Evolutionary conservation across 2,329 filamentous ascomycete species (phyloP).

Genomic region (Penicillium sp.): DNA sequence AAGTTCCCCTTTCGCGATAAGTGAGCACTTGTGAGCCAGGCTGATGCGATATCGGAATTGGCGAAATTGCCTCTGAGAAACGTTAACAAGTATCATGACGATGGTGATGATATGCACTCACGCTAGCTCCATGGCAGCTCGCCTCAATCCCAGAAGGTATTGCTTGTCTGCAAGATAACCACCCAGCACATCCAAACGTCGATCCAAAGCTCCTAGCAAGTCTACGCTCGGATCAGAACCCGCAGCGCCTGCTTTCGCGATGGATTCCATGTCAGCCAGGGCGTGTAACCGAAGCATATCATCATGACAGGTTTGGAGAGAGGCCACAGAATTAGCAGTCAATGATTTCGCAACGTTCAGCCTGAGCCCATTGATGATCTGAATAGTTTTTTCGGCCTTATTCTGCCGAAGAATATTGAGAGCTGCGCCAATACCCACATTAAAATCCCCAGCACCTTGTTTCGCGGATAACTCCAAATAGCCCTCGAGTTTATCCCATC

Average conservation of each 20-base stretch:
- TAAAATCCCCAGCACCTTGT: conserved; percentile 64
- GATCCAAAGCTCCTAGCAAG: conserved; percentile 59
- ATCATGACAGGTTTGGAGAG: conserved; percentile 79
- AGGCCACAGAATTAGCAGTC: conserved; percentile 73
- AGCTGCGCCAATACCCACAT: conserved; percentile 71
- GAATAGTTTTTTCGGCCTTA: conserved; percentile 52
- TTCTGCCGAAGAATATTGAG: conserved; percentile 59
- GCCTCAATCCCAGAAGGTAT: conserved; percentile 79
- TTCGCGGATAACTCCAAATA: conserved; percentile 53
- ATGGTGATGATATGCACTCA: conserved; percentile 5
- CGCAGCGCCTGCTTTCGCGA: conserved; percentile 53
- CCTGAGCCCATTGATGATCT: conserved; percentile 63
- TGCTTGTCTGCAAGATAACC: conserved; percentile 92
- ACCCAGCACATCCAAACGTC: conserved; percentile 83
- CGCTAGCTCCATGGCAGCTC: conserved; percentile 81
- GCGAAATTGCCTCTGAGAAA: conserved; percentile 55
- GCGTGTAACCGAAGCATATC: conserved; percentile 83
- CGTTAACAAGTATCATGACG: conserved; percentile 14
- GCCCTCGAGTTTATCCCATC: conserved; percentile 72
- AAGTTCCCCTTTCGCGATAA: conserved; percentile 83
- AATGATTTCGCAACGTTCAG: conserved; percentile 70
- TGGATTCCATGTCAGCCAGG: conserved; percentile 79
- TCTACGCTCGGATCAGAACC: conserved; percentile 18
- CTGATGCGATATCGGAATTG: conserved; percentile 71
- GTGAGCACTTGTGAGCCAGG: conserved; percentile 82